These are phyloP conservation scores for Cladorrhinum sp. DNA, from an alignment of 2,329 filamentous ascomycete genomes.

Conservation along the genomic window DNA sequence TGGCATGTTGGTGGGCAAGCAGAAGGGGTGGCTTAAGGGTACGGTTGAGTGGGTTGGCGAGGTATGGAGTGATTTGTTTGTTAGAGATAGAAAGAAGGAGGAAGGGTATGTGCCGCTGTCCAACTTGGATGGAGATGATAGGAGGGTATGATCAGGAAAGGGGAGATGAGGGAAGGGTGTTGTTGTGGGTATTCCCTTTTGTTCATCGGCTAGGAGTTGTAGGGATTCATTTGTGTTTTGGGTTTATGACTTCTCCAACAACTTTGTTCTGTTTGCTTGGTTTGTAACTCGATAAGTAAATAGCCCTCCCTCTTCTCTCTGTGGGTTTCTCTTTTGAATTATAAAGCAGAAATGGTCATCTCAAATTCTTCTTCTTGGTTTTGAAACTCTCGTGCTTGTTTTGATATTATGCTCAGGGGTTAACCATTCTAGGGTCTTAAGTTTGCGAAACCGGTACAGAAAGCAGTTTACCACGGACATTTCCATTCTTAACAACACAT, in stretches of 20 bases:
- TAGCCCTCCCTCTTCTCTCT: not conserved
- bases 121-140: conserved; percentile 42
- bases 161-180: too few relatives aligned
- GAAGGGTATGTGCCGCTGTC: conserved; percentile 60
- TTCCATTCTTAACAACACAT: too few relatives aligned
- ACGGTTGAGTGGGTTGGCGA: conserved; percentile 26
- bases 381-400: too few relatives aligned
- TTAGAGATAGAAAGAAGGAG: conserved; percentile 38
- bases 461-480: too few relatives aligned
- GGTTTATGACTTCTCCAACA: not conserved
- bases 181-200: not conserved
- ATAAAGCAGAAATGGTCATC: not conserved
- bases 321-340: not conserved
- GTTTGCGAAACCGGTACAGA: too few relatives aligned
- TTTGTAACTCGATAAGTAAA: not conserved
- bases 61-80: conserved; percentile 33
- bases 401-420: too few relatives aligned
- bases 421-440: too few relatives aligned
- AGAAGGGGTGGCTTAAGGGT: not conserved
- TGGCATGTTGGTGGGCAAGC: conserved; percentile 2
- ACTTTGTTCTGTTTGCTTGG: not conserved
- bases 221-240: not conserved
- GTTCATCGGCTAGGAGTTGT: not conserved
- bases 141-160: conserved; percentile 14
- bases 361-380: not conserved